A percentile compares a stretch with the other conserved stretches of the same genome.
Evolutionary conservation across 2,329 filamentous ascomycete genomes (phyloP).

Genomic region (Sclerotiophoma versabilis): DNA sequence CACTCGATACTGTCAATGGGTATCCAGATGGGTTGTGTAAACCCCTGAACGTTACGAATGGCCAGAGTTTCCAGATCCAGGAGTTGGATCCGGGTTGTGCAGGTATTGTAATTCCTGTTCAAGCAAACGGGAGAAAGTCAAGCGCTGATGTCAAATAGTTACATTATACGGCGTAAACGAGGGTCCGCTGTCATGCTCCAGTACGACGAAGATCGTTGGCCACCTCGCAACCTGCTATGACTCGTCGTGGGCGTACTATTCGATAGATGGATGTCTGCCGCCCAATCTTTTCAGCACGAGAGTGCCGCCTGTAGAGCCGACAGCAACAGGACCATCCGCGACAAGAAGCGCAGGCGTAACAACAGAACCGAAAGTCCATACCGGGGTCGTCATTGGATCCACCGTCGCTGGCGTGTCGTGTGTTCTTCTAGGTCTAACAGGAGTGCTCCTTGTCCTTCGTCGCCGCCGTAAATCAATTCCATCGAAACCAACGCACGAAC

Average conservation of each 20-base stretch:
- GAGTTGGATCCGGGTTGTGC: slow-evolving; percentile 35
- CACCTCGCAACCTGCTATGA: slow-evolving; percentile 36
- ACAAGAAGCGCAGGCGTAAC: slow-evolving; percentile 1
- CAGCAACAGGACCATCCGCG: slow-evolving; percentile 7
- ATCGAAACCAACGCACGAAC: slow-evolving; percentile 20
- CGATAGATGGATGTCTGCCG: slow-evolving; percentile 32
- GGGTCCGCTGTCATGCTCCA: slow-evolving; percentile 23
- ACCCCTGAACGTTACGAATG: slow-evolving; percentile 17
- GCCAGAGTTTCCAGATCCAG: slow-evolving; percentile 34
- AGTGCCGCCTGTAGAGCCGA: neutral
- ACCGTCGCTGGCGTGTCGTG: slow-evolving; percentile 24
- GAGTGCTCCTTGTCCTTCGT: slow-evolving; percentile 20
- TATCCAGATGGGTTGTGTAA: slow-evolving; percentile 29
- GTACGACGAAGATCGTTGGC: slow-evolving; percentile 25
- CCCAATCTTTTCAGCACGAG: slow-evolving; percentile 14
- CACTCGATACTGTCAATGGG: slow-evolving; percentile 23
- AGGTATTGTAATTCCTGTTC: slow-evolving; percentile 15
- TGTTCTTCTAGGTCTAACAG: slow-evolving; percentile 19
- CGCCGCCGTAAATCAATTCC: neutral
- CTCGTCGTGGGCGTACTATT: slow-evolving; percentile 38
- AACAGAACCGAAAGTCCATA: slow-evolving; percentile 3
- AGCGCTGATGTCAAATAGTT: slow-evolving; percentile 20
- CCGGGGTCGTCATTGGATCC: slow-evolving; percentile 26
- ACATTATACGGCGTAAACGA: slow-evolving; percentile 35
- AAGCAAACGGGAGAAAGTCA: too few species aligned